phyloP scores from a whole-genome alignment of 164 flowering plant genomes.

The Chimonanthus praecox region DNA sequence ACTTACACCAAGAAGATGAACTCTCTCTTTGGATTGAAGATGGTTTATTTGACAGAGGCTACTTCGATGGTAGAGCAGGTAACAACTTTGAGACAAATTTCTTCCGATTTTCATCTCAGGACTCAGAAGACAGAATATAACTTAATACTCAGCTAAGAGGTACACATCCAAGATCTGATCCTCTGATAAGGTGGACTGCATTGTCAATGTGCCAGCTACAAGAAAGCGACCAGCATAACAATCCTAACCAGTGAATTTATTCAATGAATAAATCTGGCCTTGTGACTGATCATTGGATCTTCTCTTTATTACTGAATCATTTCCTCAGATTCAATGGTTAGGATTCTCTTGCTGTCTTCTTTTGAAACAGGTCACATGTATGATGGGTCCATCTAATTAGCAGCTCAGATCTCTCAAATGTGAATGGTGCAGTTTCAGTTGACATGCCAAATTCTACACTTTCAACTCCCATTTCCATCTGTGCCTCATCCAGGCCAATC shows the following conservation, averaged over 20 bases:
- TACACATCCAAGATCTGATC: not conserved
- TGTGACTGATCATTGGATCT: not conserved
- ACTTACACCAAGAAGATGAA: conserved; percentile 62
- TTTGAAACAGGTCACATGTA: not conserved
- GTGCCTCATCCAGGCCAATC: not conserved
- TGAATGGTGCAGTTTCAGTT: not conserved
- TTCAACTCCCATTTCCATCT: too few relatives aligned
- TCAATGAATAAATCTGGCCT: not conserved
- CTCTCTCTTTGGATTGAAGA: conserved; percentile 33
- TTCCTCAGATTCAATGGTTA: not conserved
- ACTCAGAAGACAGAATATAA: not conserved
- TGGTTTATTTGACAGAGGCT: conserved; percentile 42
- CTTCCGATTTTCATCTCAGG: not conserved
- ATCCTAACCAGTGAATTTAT: not conserved
- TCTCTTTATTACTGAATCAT: not conserved
- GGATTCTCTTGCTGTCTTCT: not conserved
- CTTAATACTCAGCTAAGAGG: not conserved
- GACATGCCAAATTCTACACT: too few relatives aligned
- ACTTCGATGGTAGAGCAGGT: conserved; percentile 69
- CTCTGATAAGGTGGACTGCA: not conserved
- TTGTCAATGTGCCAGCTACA: not conserved
- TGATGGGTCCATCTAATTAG: not conserved
- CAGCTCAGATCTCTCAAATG: not conserved
- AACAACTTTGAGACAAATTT: not conserved
- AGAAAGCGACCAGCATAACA: not conserved